Evolutionary conservation across 805 yeast species (phyloP).

Genomic region (Zygoascus biomembranicola): DNA sequence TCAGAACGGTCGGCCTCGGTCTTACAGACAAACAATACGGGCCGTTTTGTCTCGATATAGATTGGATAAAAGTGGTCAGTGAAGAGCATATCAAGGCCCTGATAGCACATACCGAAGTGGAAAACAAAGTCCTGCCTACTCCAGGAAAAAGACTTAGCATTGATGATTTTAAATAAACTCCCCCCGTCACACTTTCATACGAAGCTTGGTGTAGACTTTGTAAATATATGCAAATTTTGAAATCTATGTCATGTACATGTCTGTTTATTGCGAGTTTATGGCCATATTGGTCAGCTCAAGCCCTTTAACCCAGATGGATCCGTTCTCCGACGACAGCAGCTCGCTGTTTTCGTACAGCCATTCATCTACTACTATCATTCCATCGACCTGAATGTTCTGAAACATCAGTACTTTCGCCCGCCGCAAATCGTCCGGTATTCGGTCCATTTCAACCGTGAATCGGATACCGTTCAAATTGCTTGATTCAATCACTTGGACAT

Average conservation of each 20-base stretch:
- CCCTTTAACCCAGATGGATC: neutral
- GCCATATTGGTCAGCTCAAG: neutral
- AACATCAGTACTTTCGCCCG: neutral
- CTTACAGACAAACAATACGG: constrained; percentile 72
- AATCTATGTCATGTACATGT: neutral
- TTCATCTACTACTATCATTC: neutral
- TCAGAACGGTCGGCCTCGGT: constrained; percentile 71
- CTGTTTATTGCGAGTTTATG: neutral
- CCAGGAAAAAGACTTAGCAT: constrained; percentile 21
- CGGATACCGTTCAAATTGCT: constrained; percentile 7
- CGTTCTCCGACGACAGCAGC: neutral
- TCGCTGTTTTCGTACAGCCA: neutral
- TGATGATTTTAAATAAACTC: constrained; percentile 12
- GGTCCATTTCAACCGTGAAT: constrained; percentile 1
- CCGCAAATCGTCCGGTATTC: neutral
- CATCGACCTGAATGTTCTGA: neutral
- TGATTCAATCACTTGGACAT: constrained; percentile 3
- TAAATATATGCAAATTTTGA: neutral
- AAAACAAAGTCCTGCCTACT: constrained; percentile 5
- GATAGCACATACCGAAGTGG: neutral
- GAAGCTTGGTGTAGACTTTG: neutral
- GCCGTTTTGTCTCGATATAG: constrained; percentile 60
- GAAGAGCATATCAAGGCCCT: constrained; percentile 2
- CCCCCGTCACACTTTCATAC: neutral
- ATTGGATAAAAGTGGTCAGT: constrained; percentile 58